Evolutionary conservation across 2,329 filamentous ascomycete species (phyloP), one percentile per base, ranked within the genome.

Genomic region (Hypoxylon sp.): DNA sequence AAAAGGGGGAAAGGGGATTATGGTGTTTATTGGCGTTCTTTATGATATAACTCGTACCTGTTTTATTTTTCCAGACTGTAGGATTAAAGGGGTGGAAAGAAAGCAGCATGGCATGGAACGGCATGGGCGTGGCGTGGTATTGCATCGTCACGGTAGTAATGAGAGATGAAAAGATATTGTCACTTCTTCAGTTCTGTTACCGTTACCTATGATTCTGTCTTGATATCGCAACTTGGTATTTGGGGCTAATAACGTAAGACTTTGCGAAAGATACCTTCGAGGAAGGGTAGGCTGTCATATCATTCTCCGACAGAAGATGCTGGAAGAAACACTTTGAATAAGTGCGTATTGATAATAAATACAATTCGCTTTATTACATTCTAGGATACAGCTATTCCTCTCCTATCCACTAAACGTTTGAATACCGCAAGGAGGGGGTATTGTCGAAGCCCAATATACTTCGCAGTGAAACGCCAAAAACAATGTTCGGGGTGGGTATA

Each of bases 401-500:
- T 26, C 7, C 24, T 4, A 26, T n/a, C 22, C 22, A n/a, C 20
- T n/a, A 26, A 13, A 43, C 44, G 48, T 59, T 13, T 24, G 20
- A 46, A 52, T 13, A 59, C 56, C 48, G 30, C 49, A 48, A 46
- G 13, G 20, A 32, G 32, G 30, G 32, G n/a, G 50, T 24, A 17
- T 54, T 41, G n/a, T n/a, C 28, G 32, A 59, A 57, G 44, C n/a
- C n/a, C 37, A 47, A 34, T 30, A 19, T 26, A n/a, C n/a, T n/a
- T n/a, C n/a, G n/a, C n/a, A 20, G 48, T 55, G 61, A 41, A 66
- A 64, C 56, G 59, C 64, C 53, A 43, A 46, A 57, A 64, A 50
- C 60, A 51, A 67, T 64, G 64, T 47, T 64, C 56, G 64, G 64
- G 64, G 64, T 67, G 64, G 64, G 64, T 67, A 67, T 67, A 64